Evolutionary conservation across 257 asterid genomes (phyloP).

Genomic region (Linderniella brevidens): DNA sequence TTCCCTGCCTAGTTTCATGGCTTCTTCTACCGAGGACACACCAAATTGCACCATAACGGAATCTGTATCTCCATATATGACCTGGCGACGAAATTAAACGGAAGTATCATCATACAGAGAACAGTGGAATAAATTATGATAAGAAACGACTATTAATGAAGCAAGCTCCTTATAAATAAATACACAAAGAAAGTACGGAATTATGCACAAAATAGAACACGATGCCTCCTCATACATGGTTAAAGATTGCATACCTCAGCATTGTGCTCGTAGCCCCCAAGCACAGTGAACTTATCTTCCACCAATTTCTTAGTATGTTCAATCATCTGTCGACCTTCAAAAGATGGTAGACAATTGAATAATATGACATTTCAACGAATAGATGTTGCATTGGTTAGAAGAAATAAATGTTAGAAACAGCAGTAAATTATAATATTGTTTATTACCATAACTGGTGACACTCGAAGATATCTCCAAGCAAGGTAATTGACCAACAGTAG

Average conservation of each 20-base stretch:
- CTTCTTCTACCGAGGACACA: constrained; percentile 75
- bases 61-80: constrained; percentile 98
- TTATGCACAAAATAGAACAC: background rate
- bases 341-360: constrained; percentile 3
- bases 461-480: constrained; percentile 96
- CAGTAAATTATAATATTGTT: constrained; percentile 4
- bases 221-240: background rate
- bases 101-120: background rate
- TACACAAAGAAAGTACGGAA: background rate
- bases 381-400: background rate
- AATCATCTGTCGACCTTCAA: constrained; percentile 92
- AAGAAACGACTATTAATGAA: background rate
- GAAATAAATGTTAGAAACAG: background rate
- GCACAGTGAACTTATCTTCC: constrained; percentile 74
- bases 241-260: constrained; percentile 54
- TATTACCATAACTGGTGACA: constrained; percentile 94
- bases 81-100: constrained; percentile 20
- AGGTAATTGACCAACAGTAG: constrained; percentile 90
- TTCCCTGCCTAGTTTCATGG: constrained; percentile 89
- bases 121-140: background rate
- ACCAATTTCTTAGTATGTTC: constrained; percentile 92
- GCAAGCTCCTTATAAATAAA: background rate
- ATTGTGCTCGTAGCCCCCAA: constrained; percentile 74
- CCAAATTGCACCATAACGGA: constrained; percentile 99
- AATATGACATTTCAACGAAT: background rate